Conservation (phyloP, 768 basidiomycete genomes). For the Naganishia onofrii region DNA sequence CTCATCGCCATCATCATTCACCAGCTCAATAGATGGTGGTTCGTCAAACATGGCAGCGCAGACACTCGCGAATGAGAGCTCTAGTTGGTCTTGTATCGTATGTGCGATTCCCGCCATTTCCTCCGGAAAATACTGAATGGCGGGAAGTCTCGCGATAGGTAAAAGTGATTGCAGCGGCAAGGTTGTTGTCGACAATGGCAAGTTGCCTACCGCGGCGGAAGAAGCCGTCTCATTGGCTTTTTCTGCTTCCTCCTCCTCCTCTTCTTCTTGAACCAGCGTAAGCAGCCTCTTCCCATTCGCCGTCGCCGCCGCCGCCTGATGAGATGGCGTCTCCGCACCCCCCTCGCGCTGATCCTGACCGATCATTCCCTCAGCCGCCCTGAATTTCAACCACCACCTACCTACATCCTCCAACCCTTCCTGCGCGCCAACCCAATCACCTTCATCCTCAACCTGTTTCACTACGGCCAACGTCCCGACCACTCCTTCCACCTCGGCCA, state of each 20-base stretch:
- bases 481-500: constrained; percentile 51
- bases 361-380: not conserved
- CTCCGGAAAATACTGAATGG: constrained; percentile 13
- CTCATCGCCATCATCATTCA: no score
- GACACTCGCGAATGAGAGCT: constrained; percentile 36
- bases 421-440: constrained; percentile 84
- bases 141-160: constrained; percentile 37
- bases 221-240: not conserved
- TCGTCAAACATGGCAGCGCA: constrained; percentile 13
- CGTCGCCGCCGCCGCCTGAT: not conserved
- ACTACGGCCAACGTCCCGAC: constrained; percentile 61
- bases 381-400: constrained; percentile 41
- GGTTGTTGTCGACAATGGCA: constrained; percentile 8
- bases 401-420: constrained; percentile 53
- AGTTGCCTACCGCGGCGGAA: not conserved
- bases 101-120: constrained; percentile 11
- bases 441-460: constrained; percentile 71
- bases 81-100: constrained; percentile 36
- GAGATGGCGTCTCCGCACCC: not conserved
- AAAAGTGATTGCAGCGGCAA: constrained; percentile 39
- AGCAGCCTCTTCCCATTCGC: not conserved
- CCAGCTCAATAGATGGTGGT: constrained; percentile 5
- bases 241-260: constrained; percentile 10
- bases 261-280: constrained; percentile 6
- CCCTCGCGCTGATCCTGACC: not conserved